phyloP scores from a whole-genome alignment of 2,329 filamentous ascomycete species.

The Penicillium sp. region DNA sequence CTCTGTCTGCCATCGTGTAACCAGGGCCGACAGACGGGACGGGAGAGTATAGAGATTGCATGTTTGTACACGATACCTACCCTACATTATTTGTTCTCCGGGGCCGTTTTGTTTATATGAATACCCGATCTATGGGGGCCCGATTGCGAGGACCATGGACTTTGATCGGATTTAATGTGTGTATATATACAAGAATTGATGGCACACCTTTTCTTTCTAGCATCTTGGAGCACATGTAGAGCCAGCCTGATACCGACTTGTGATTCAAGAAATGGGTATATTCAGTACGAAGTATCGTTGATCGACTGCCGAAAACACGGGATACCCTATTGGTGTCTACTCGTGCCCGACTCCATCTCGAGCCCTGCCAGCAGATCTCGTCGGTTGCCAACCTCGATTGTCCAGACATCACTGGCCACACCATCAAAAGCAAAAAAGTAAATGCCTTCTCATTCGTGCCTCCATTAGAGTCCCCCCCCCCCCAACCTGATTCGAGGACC shows the following conservation, averaged over 20 bases:
- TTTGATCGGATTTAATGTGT: constrained; percentile 14
- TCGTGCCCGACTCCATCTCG: not conserved
- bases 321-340: not conserved
- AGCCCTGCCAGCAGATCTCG: not conserved
- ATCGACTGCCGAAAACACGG: not conserved
- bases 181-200: constrained; percentile 21
- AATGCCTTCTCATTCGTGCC: not conserved
- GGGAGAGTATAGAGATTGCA: constrained; percentile 37
- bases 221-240: not conserved
- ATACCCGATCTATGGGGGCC: not conserved
- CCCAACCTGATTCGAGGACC: not conserved
- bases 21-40: not conserved
- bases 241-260: not conserved
- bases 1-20: not conserved
- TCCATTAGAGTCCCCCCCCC: not conserved
- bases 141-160: constrained; percentile 3
- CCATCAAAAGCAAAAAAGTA: no score
- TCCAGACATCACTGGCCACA: not conserved
- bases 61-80: constrained; percentile 44
- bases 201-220: constrained; percentile 1
- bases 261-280: not conserved
- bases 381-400: not conserved
- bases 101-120: constrained; percentile 1
- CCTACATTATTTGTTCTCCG: not conserved
- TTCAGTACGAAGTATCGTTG: not conserved